Evolutionary conservation across 2,329 filamentous ascomycete genomes (phyloP).

Genomic region (Cladophialophora psammophila): DNA sequence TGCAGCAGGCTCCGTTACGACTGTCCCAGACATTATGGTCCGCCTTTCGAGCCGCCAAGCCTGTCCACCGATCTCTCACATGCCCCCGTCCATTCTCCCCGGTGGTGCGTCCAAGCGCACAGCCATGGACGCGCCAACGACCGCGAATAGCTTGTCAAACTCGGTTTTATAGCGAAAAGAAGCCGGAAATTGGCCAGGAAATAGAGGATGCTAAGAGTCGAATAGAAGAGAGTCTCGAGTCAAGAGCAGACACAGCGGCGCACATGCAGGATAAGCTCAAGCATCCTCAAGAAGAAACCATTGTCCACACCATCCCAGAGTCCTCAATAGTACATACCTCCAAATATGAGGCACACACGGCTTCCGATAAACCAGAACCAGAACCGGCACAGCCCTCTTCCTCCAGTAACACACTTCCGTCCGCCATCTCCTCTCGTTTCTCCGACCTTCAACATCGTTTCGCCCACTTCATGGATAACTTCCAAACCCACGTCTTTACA

Average conservation of each 20-base stretch:
- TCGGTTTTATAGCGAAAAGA: conserved; percentile 39
- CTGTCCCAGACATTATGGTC: conserved; percentile 41
- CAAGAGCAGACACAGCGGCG: conserved; percentile 32
- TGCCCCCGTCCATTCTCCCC: conserved; percentile 25
- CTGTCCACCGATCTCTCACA: conserved; percentile 23
- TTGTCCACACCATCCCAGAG: conserved; percentile 39
- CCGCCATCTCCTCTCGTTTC: conserved; percentile 60
- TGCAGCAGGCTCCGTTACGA: conserved; percentile 42
- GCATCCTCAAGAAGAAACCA: conserved; percentile 36
- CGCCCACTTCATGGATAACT: conserved; percentile 80
- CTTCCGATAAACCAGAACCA: conserved; percentile 38
- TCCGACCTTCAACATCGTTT: conserved; percentile 67
- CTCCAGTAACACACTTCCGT: conserved; percentile 55
- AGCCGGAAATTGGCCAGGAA: conserved; percentile 34
- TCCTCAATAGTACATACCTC: conserved; percentile 38
- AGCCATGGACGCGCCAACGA: conserved; percentile 24
- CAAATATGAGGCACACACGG: conserved; percentile 12
- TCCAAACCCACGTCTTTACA: conserved; percentile 83
- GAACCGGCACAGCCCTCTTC: conserved; percentile 37
- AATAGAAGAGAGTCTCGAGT: conserved; percentile 37
- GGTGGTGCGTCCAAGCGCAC: conserved; percentile 17
- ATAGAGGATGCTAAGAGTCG: conserved; percentile 36
- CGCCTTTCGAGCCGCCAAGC: conserved; percentile 41
- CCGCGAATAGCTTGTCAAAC: conserved; percentile 32
- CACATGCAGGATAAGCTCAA: conserved; percentile 31